Evolutionary conservation across 2,329 filamentous ascomycete species (phyloP).

Genomic region (Monosporascus sp.): DNA sequence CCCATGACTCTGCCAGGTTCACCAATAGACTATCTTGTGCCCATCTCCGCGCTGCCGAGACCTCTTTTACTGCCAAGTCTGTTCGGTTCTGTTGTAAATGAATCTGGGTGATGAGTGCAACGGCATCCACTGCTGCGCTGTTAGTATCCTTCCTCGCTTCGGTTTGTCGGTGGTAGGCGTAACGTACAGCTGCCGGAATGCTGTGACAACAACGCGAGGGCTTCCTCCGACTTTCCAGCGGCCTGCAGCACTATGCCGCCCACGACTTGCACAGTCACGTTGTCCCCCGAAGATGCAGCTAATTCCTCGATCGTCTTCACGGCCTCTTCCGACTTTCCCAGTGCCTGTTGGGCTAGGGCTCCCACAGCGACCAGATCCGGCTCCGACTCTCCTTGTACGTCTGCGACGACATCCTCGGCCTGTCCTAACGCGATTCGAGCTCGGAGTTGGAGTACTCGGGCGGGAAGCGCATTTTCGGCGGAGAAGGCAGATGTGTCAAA

Average conservation of each 20-base stretch:
- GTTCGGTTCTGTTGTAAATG: conserved; percentile 86
- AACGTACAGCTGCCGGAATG: conserved; percentile 80
- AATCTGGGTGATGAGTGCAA: conserved; percentile 86
- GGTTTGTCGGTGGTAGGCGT: no score
- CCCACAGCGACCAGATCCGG: conserved; percentile 73
- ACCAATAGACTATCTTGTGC: conserved; percentile 91
- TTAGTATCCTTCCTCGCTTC: conserved; percentile 6
- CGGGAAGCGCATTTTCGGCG: conserved; percentile 68
- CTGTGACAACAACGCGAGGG: conserved; percentile 69
- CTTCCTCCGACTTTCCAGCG: conserved; percentile 78
- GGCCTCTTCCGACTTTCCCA: conserved; percentile 58
- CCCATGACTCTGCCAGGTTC: conserved; percentile 94
- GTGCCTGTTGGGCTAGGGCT: conserved; percentile 63
- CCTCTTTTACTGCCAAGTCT: conserved; percentile 87
- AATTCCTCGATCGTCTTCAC: conserved; percentile 61
- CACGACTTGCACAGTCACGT: conserved; percentile 74
- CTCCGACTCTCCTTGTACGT: conserved; percentile 57
- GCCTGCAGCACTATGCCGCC: conserved; percentile 77
- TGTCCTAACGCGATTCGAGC: conserved; percentile 79
- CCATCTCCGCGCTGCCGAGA: conserved; percentile 80
- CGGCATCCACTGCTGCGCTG: conserved; percentile 57
- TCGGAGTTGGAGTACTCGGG: conserved; percentile 73
- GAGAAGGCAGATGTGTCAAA: conserved; percentile 80
- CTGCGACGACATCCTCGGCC: conserved; percentile 64
- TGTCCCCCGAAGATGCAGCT: conserved; percentile 61